phyloP scores from a whole-genome alignment of 176 grass and related monocot genomes.

The Tillandsia leiboldiana region DNA sequence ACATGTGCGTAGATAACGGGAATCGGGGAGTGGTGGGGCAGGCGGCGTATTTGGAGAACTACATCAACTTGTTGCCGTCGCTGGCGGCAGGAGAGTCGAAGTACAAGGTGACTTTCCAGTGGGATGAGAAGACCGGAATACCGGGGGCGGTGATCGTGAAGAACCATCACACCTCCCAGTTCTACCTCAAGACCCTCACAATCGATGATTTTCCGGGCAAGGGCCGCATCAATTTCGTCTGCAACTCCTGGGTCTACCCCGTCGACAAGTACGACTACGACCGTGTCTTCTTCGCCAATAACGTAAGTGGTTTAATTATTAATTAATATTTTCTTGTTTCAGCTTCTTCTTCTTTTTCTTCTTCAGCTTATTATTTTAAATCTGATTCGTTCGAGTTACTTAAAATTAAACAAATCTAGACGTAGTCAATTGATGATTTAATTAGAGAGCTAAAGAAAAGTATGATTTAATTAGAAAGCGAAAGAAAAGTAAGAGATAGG shows the following conservation, averaged over 20 bases:
- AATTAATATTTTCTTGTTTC: background rate
- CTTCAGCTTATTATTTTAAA: background rate
- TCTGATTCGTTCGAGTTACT: too few relatives aligned
- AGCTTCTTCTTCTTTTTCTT: background rate
- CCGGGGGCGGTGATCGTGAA: constrained; percentile 57
- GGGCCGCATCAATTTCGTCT: constrained; percentile 42
- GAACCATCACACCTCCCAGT: constrained; percentile 48
- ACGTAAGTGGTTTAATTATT: constrained; percentile 22
- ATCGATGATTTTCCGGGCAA: constrained; percentile 42
- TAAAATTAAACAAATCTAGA: too few relatives aligned
- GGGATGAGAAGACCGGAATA: constrained; percentile 50
- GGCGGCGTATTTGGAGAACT: constrained; percentile 45
- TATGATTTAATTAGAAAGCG: too few relatives aligned
- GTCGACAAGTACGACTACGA: constrained; percentile 22
- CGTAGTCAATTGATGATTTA: too few relatives aligned
- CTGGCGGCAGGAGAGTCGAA: constrained; percentile 45
- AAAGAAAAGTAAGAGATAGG: too few relatives aligned
- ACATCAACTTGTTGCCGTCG: constrained; percentile 28
- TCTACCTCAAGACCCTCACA: constrained; percentile 68
- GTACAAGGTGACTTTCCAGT: constrained; percentile 40
- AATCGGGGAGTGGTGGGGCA: constrained; percentile 29
- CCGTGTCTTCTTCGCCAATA: constrained; percentile 67
- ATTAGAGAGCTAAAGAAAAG: too few relatives aligned
- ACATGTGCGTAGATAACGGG: constrained; percentile 26
- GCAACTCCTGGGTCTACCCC: constrained; percentile 74